Base-by-base conservation (phyloP, 2,329 filamentous ascomycete genomes). In the Epichloe gansuensis region DNA sequence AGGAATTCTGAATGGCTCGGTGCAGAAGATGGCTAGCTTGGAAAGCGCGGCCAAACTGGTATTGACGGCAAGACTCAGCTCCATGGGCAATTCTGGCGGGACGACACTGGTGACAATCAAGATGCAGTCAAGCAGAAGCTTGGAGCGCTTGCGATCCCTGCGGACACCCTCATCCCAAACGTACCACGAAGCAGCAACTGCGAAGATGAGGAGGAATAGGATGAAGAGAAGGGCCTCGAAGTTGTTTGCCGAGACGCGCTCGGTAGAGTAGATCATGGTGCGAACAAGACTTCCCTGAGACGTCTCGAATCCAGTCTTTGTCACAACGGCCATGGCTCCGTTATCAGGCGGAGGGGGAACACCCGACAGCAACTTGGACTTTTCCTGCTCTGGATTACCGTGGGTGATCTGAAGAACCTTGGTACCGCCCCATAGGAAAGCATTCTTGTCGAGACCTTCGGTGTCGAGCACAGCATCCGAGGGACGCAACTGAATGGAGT, bases 211-310 rank as follows among this genome's bases (percentile, higher is more conserved):
- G 31, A 98, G 78, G 77, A 98, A 98, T 54, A 98, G 77, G 59
- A 98, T 98, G 74, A 98, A 98, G 55, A 95, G 77, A n/a, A 98
- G 73, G 2, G 93, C 93, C 70, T 98, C 93, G 44, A 84, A 84
- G 64, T 98, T 97, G 72, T 96, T 96, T 60, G 93, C 93, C n/a
- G 91, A 97, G 25, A 98, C 91, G 58, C 91, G 89, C 69, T 98
- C 93, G 2, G 93, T 98, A 1, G 94, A 96, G 74, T 95, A 98
- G 63, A 98, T 98, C 93, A 98, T 98, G 59, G 93, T 98, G 56
- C 93, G 87, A 55, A 98, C 93, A 54, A 98, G 80, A 68, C 89
- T 96, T 57, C 93, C 93, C 71, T 98, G 94, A 52, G 91, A 97
- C 11, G 93, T 98, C 71, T 98, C 94, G 63, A 98, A 98, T 12